A percentile compares a stretch with the other conserved stretches of the same genome.
phyloP scores from a whole-genome alignment of 2,329 filamentous ascomycete species.

The Gaeumannomyces sp. region DNA sequence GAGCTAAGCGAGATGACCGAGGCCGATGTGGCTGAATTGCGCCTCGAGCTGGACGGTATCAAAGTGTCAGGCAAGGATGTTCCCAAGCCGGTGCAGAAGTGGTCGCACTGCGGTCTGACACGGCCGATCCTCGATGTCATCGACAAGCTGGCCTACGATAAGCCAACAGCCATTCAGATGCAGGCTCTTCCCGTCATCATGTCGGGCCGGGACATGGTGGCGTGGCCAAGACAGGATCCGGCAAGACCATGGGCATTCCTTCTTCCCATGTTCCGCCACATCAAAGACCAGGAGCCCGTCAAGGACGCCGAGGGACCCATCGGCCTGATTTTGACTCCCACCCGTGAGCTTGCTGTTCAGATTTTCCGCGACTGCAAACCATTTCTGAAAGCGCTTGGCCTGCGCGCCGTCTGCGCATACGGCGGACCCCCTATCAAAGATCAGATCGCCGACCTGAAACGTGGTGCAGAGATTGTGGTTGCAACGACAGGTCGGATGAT shows the following conservation, averaged over 20 bases:
- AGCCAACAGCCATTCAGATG: conserved; percentile 88
- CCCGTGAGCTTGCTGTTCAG: conserved; percentile 86
- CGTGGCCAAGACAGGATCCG: conserved; percentile 94
- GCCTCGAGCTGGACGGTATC: conserved; percentile 88
- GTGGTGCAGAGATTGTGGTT: conserved; percentile 89
- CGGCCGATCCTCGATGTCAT: conserved; percentile 84
- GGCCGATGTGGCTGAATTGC: conserved; percentile 73
- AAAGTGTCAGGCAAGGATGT: conserved; percentile 85
- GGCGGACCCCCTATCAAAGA: conserved; percentile 95
- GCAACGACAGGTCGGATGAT: conserved; percentile 95
- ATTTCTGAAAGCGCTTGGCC: conserved; percentile 78
- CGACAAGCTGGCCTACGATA: conserved; percentile 72
- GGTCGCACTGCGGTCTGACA: conserved; percentile 90
- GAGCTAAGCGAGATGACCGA: conserved; percentile 80
- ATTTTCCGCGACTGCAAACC: conserved; percentile 94
- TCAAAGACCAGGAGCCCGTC: conserved; percentile 83
- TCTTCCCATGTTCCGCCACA: conserved; percentile 95
- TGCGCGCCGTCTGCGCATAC: conserved; percentile 87
- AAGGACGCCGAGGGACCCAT: conserved; percentile 83
- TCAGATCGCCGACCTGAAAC: conserved; percentile 93
- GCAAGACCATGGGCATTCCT: conserved; percentile 95
- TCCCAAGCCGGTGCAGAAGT: conserved; percentile 91
- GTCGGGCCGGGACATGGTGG: conserved; percentile 92
- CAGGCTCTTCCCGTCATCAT: conserved; percentile 93
- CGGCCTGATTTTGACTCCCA: conserved; percentile 85